Conservation (phyloP, 225 moss, liverwort and hornwort species). For the Antitrichia curtipendula region DNA sequence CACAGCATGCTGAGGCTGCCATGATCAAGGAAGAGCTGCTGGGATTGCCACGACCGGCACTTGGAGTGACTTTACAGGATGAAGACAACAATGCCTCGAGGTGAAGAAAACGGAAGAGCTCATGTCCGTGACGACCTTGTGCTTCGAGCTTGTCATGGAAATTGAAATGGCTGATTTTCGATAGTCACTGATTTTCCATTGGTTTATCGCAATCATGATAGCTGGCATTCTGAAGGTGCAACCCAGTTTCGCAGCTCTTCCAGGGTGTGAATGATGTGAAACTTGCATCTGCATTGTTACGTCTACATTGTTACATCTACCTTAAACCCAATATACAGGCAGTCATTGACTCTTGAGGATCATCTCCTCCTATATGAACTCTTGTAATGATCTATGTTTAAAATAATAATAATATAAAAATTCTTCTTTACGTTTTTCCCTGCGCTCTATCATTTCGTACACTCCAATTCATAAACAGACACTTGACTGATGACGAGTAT, state of each 20-base stretch:
- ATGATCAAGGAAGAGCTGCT: constrained; percentile 15
- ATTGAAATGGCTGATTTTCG: neutral
- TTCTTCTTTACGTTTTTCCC: too few relatives aligned
- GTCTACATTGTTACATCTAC: too few relatives aligned
- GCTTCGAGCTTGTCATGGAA: neutral
- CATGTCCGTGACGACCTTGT: neutral
- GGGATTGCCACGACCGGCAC: constrained; percentile 6
- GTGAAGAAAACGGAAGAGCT: neutral
- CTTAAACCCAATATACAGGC: too few relatives aligned
- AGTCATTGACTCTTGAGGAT: too few relatives aligned
- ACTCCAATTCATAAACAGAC: neutral
- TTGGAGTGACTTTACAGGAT: constrained; percentile 17
- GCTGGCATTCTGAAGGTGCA: neutral
- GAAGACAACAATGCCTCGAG: constrained; percentile 1
- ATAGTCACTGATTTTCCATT: neutral
- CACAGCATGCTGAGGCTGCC: constrained; percentile 5
- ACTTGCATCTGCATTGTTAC: neutral
- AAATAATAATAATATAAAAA: too few relatives aligned
- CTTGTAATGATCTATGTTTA: too few relatives aligned
- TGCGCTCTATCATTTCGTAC: too few relatives aligned
- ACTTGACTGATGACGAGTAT: neutral
- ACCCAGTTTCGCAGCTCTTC: neutral
- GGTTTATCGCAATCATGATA: neutral
- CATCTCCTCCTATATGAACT: too few relatives aligned
- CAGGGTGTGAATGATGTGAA: neutral